Evolutionary conservation across 2,329 filamentous ascomycete genomes (phyloP).

Genomic region (Penicillium brevicompactum): DNA sequence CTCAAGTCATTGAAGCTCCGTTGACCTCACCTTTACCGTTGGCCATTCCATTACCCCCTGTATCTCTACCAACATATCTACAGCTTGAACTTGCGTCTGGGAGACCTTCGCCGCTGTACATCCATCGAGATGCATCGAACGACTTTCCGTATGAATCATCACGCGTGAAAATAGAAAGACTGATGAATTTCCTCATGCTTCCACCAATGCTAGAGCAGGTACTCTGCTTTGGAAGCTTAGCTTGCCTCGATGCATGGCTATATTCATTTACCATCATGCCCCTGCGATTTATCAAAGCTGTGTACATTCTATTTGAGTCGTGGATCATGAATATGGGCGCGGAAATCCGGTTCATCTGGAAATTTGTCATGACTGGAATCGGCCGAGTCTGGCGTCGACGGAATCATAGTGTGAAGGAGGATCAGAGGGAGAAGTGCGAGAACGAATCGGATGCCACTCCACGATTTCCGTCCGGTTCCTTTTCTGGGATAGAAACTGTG

Average conservation of each 20-base stretch:
- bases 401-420: conserved; percentile 27
- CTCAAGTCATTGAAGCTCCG: conserved; percentile 33
- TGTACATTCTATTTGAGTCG: conserved; percentile 75
- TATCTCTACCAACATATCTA: conserved; percentile 67
- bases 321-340: conserved; percentile 72
- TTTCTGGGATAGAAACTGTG: conserved; percentile 15
- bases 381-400: conserved; percentile 74
- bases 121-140: conserved; percentile 58
- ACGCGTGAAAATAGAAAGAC: conserved; percentile 84
- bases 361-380: conserved; percentile 77
- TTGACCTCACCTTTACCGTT: conserved; percentile 52
- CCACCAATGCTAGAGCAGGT: conserved; percentile 81
- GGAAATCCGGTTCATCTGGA: conserved; percentile 71
- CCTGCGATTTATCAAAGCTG: conserved; percentile 79
- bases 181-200: conserved; percentile 84
- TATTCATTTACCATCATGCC: conserved; percentile 96
- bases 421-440: conserved; percentile 15
- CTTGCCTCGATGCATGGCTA: conserved; percentile 93
- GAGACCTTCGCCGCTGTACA: conserved; percentile 63
- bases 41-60: conserved; percentile 61
- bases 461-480: conserved; percentile 17
- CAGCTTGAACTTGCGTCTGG: conserved; percentile 65
- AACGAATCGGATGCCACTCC: conserved; percentile 24
- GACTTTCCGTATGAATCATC: conserved; percentile 88
- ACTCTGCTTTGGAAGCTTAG: conserved; percentile 82